Base-by-base conservation (phyloP, 345 rosid genomes). In the Rhodamnia rubescens region DNA sequence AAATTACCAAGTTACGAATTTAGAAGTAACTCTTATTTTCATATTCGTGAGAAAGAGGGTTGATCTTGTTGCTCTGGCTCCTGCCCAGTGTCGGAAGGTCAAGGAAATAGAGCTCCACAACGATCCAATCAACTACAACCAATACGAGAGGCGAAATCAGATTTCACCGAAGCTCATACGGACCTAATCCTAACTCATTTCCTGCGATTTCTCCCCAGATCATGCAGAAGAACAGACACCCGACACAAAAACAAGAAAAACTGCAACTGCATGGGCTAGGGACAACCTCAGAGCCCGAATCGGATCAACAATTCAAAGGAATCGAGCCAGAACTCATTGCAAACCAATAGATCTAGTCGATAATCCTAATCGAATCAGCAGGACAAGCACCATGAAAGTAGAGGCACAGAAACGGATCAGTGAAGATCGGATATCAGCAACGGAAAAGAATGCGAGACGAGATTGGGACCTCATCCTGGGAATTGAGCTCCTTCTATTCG, bases 381-480 rank as follows among this genome's bases (percentile, higher is more conserved):
- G 1, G 74, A 29, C 40, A 36, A 59, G 74, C 74, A 59, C 5
- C 69, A 32, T 16, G 74, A 18, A 4, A 59, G 74, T 18, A 5
- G 44, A 27, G 5, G 75, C 22, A 32, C 44, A 32, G 75, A 32
- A 29, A 49, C 8, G 83, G 18, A 81, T 40, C 53, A 74, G 21
- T 29, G 52, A 50, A 82, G 89, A 91, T 87, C 90, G 85, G 85
- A 83, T 84, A 93, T 89, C 90, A 44, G 49, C n/a, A 61, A 58
- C 61, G 49, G 13, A 49, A 55, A 11, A 86, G 82, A 52, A 84
- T 58, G 57, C 24, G 58, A 57, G 42, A 61, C 74, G 82, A 82
- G 84, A 22, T 9, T 11, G 74, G 83, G 52, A 97, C 99, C 96
- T 95, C 95, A 89, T 94, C 93, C 94, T 95, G 98, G 49, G 98